A percentile compares a stretch with the other conserved stretches of the same genome.
Evolutionary conservation across 2,329 filamentous ascomycete genomes (phyloP).

Genomic region (Thelonectria blattea): DNA sequence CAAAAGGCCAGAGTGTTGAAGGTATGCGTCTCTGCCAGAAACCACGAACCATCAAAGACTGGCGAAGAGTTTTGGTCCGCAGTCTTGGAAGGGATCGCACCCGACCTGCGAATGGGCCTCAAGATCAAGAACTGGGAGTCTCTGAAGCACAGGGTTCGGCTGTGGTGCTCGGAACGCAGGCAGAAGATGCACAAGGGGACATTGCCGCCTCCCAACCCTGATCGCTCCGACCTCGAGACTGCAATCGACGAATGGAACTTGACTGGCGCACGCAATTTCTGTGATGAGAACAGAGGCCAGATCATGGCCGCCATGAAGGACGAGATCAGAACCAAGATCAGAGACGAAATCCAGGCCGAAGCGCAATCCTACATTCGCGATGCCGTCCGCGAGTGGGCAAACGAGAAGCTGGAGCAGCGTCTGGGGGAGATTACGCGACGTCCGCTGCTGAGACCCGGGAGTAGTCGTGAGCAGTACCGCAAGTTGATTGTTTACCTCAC

Average conservation of each 20-base stretch:
- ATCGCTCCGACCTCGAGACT: constrained; percentile 9
- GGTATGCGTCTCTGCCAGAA: neutral
- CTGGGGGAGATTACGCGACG: neutral
- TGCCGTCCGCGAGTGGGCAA: constrained; percentile 7
- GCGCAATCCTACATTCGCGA: neutral
- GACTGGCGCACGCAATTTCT: constrained; percentile 22
- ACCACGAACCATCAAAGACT: too few species aligned
- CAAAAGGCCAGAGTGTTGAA: neutral
- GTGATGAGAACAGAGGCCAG: neutral
- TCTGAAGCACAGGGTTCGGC: neutral
- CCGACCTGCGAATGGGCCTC: neutral
- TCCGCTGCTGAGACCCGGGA: neutral
- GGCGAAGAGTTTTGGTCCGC: neutral
- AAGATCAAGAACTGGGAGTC: neutral
- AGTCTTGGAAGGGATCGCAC: neutral
- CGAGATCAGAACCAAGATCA: neutral
- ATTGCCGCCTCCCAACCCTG: neutral
- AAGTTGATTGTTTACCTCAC: neutral
- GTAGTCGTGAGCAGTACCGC: neutral
- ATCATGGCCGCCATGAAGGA: constrained; percentile 8
- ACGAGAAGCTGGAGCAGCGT: constrained; percentile 3
- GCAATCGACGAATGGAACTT: constrained; percentile 30
- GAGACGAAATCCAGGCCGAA: neutral
- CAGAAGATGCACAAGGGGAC: constrained; percentile 3
- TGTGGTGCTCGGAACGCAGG: constrained; percentile 19